These are phyloP conservation scores for Podaxis sp. DNA, from an alignment of 768 basidiomycete genomes.

Conservation along the genomic window DNA sequence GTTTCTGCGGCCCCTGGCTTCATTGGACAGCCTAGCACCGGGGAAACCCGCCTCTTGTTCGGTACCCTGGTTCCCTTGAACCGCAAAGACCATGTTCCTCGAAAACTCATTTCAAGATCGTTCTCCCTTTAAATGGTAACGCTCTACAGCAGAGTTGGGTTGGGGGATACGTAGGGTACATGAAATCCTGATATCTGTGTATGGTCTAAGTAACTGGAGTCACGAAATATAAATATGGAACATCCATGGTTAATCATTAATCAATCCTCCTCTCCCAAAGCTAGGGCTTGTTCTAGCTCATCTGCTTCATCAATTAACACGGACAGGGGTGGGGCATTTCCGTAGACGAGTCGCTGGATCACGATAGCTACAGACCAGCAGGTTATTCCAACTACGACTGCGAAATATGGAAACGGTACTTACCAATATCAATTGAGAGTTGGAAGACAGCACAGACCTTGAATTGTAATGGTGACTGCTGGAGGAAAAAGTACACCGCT, in stretches of 20 bases:
- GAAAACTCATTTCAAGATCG: too few relatives aligned
- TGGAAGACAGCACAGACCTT: slow-evolving; percentile 84
- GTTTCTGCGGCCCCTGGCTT: too few relatives aligned
- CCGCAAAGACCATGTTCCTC: too few relatives aligned
- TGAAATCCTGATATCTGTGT: neutral
- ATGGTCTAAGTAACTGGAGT: neutral
- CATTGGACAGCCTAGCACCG: too few relatives aligned
- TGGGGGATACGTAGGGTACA: too few relatives aligned
- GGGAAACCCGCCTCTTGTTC: too few relatives aligned
- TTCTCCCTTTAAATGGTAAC: too few relatives aligned
- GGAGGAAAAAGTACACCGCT: slow-evolving; percentile 77
- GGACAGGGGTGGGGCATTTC: slow-evolving; percentile 60
- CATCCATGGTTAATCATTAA: neutral
- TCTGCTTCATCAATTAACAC: slow-evolving; percentile 57
- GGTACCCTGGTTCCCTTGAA: too few relatives aligned
- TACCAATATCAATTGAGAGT: slow-evolving; percentile 74
- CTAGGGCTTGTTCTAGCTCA: slow-evolving; percentile 74
- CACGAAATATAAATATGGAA: neutral
- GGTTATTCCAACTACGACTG: neutral
- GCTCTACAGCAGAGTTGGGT: too few relatives aligned
- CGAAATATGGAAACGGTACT: slow-evolving; percentile 25
- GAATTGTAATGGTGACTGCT: slow-evolving; percentile 75
- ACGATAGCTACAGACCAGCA: slow-evolving; percentile 57
- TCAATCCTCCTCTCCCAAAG: slow-evolving; percentile 51
- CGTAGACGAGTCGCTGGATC: slow-evolving; percentile 72